Percentiles rank a stretch among this genome's conserved stretches.
Conservation (phyloP, 257 asterid genomes). For the Solanum peruvianum region DNA sequence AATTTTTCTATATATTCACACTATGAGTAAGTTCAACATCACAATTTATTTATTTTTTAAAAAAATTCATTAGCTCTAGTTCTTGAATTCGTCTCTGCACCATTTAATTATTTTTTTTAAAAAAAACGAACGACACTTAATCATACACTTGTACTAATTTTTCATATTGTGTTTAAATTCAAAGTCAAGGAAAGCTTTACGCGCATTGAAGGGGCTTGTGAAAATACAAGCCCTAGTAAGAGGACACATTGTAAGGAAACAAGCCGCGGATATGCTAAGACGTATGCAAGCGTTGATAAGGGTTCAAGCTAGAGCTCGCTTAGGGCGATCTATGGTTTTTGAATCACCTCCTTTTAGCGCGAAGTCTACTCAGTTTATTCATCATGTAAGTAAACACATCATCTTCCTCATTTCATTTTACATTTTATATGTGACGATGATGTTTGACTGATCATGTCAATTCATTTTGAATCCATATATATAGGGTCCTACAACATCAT, state of each 20-base stretch:
- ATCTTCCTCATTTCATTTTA: background rate
- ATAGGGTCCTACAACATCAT: constrained; percentile 69
- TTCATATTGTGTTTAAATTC: background rate
- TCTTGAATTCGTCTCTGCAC: background rate
- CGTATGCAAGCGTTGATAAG: constrained; percentile 14
- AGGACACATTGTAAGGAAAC: constrained; percentile 35
- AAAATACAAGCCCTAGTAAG: constrained; percentile 56
- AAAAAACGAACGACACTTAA: background rate
- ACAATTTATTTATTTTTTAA: background rate
- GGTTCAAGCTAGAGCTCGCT: constrained; percentile 17
- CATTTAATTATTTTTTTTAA: background rate
- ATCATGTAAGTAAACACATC: constrained; percentile 18
- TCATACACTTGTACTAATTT: background rate
- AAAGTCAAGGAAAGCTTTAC: constrained; percentile 51
- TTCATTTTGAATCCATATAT: background rate
- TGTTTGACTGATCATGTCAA: background rate
- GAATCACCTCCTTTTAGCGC: constrained; percentile 46
- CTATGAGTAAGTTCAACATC: background rate
- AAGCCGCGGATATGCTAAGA: constrained; percentile 5
- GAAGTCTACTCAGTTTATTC: constrained; percentile 32
- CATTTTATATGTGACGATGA: no score
- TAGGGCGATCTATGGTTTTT: constrained; percentile 8
- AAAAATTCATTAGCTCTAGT: background rate
- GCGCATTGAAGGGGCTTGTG: constrained; percentile 43
- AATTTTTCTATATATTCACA: background rate